These are phyloP conservation scores for Zea mays DNA, from an alignment of 176 grass and related monocot species.

Conservation along the genomic window DNA sequence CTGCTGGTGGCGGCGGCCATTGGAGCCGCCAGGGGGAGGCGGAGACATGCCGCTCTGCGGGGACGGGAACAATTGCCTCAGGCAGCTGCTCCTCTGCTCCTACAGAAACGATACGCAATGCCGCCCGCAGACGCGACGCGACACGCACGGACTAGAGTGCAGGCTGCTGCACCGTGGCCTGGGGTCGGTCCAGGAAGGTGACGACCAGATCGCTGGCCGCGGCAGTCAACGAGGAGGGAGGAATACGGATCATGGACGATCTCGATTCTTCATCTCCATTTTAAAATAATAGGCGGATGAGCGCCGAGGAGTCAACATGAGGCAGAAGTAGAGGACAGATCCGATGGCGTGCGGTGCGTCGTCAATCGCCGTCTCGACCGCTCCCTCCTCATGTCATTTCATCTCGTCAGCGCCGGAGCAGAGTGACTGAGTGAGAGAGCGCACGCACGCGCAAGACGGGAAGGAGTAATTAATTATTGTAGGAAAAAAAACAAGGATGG, in stretches of 20 bases:
- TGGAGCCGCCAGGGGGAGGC: neutral
- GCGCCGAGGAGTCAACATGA: conserved; percentile 8
- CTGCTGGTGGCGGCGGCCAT: neutral
- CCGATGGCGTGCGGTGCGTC: neutral
- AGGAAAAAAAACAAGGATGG: no score
- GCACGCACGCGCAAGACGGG: neutral
- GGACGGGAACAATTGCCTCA: neutral
- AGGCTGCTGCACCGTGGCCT: no score
- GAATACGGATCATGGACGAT: neutral
- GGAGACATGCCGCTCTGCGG: conserved; percentile 30
- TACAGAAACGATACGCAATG: no score
- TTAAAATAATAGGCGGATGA: no score
- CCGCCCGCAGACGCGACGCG: no score
- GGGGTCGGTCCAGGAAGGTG: neutral
- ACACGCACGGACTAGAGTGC: no score
- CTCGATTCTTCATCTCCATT: neutral
- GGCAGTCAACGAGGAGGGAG: neutral
- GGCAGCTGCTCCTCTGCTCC: no score
- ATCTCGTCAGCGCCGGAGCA: neutral
- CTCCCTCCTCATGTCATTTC: neutral
- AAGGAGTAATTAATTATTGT: no score
- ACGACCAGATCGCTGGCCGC: neutral
- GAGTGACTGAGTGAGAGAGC: neutral
- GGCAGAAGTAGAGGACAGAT: neutral
- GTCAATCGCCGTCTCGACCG: neutral